Conservation (phyloP, 2,329 filamentous ascomycete species). For the Chrysoporthe cubensis region DNA sequence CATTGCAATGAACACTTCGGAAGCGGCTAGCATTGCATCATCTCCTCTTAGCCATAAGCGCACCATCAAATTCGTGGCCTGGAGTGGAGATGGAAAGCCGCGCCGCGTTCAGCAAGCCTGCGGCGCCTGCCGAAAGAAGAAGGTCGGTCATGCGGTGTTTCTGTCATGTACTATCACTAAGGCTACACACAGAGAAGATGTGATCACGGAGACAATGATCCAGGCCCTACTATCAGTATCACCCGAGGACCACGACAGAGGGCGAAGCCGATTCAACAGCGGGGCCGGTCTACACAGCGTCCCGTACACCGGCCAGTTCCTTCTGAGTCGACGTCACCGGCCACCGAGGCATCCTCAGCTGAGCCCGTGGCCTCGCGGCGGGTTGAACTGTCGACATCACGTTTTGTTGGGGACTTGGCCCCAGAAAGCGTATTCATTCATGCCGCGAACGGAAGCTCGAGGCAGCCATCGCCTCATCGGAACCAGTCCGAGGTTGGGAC, state of each 20-base stretch:
- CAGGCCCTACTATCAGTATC: too few relatives aligned
- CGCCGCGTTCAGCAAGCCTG: slow-evolving; percentile 65
- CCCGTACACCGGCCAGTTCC: slow-evolving; percentile 31
- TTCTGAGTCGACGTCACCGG: slow-evolving; percentile 28
- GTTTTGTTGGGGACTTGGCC: slow-evolving; percentile 40
- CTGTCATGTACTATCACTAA: neutral
- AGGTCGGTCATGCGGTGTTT: slow-evolving; percentile 42
- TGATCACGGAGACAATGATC: slow-evolving; percentile 33
- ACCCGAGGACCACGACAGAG: neutral
- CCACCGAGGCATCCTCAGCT: slow-evolving; percentile 32
- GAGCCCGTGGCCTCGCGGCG: slow-evolving; percentile 34
- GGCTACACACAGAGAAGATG: slow-evolving; percentile 30
- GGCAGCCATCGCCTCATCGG: slow-evolving; percentile 9
- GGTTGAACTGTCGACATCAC: slow-evolving; percentile 39
- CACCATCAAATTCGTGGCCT: slow-evolving; percentile 60
- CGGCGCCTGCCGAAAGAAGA: slow-evolving; percentile 56
- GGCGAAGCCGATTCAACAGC: slow-evolving; percentile 8
- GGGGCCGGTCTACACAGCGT: slow-evolving; percentile 15
- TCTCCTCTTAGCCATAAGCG: slow-evolving; percentile 15
- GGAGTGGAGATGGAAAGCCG: slow-evolving; percentile 59
- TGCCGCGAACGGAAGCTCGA: slow-evolving; percentile 27
- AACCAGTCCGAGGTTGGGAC: slow-evolving; percentile 24
- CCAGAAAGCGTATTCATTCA: slow-evolving; percentile 39
- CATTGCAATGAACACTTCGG: neutral
- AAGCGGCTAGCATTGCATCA: neutral